A percentile compares a stretch with the other conserved stretches of the same genome.
Conservation (phyloP, 2,329 filamentous ascomycete genomes). For the Cephalotrichum gorgonifer region DNA sequence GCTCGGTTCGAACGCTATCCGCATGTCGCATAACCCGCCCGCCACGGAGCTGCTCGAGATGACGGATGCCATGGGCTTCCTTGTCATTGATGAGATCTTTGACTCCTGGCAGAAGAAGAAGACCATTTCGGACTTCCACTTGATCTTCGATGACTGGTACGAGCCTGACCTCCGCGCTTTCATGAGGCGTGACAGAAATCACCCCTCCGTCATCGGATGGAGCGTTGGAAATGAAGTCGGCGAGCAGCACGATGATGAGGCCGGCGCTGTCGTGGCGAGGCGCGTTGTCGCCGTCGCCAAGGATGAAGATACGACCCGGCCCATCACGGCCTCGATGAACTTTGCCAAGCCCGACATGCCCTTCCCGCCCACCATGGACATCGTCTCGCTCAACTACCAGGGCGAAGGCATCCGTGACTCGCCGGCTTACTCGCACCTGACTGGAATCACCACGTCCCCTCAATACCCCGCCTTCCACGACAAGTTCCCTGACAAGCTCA, state of each 20-base stretch:
- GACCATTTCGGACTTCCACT: slow-evolving; percentile 35
- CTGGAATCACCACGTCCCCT: slow-evolving; percentile 17
- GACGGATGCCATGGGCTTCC: slow-evolving; percentile 35
- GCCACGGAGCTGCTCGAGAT: slow-evolving; percentile 38
- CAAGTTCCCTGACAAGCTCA: slow-evolving; percentile 34
- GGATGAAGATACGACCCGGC: slow-evolving; percentile 36
- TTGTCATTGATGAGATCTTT: slow-evolving; percentile 44
- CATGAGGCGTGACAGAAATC: slow-evolving; percentile 43
- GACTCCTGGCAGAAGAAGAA: slow-evolving; percentile 39
- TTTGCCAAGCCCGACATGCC: slow-evolving; percentile 25
- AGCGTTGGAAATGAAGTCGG: slow-evolving; percentile 43
- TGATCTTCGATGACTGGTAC: slow-evolving; percentile 41
- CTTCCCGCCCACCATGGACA: slow-evolving; percentile 30
- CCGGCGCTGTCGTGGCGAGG: slow-evolving; percentile 19
- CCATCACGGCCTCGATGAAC: slow-evolving; percentile 35
- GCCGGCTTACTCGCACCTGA: slow-evolving; percentile 16
- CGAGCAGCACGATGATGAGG: slow-evolving; percentile 28
- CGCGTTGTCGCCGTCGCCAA: slow-evolving; percentile 28
- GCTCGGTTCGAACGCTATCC: slow-evolving; percentile 37
- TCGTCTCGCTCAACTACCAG: slow-evolving; percentile 45
- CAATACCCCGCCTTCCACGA: slow-evolving; percentile 31
- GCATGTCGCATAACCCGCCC: slow-evolving; percentile 43
- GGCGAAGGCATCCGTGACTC: slow-evolving; percentile 33
- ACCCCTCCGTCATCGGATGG: slow-evolving; percentile 41
- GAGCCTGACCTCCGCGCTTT: slow-evolving; percentile 40